Conservation (phyloP, 2,329 filamentous ascomycete species). For the Fusarium concolor region DNA sequence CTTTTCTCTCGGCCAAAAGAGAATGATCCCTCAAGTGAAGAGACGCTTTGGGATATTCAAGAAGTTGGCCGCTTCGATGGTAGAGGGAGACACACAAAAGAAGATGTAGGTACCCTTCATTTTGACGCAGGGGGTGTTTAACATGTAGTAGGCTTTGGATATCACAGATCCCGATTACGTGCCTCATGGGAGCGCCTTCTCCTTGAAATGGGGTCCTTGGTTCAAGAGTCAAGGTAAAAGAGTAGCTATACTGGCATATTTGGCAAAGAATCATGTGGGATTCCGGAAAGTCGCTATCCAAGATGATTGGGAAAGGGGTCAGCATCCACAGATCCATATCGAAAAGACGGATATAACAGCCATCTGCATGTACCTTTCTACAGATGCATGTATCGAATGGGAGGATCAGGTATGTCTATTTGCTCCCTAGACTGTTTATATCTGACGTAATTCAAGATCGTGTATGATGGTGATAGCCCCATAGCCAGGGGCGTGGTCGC, state of each 20-base stretch:
- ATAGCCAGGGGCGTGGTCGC: constrained; percentile 65
- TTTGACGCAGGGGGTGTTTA: not conserved
- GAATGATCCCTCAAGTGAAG: constrained; percentile 37
- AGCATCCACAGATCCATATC: constrained; percentile 54
- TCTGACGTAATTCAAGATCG: constrained; percentile 53
- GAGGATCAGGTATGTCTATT: constrained; percentile 59
- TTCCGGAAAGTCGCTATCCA: constrained; percentile 63
- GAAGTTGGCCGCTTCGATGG: constrained; percentile 64
- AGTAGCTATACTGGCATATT: constrained; percentile 62
- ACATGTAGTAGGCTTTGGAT: constrained; percentile 45
- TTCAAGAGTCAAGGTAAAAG: constrained; percentile 49
- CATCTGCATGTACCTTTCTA: constrained; percentile 62
- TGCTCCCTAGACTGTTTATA: rapidly evolving
- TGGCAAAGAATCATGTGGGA: constrained; percentile 64
- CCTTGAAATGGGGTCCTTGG: constrained; percentile 68
- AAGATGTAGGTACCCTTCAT: constrained; percentile 38
- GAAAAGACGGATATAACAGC: constrained; percentile 57
- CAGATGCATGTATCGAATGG: constrained; percentile 67
- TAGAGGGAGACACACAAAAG: constrained; percentile 58
- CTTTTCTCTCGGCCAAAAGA: constrained; percentile 46
- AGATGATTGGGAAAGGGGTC: constrained; percentile 50
- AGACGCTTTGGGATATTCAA: constrained; percentile 61
- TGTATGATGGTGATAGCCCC: constrained; percentile 52
- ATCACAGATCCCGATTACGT: constrained; percentile 61
- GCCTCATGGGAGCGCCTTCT: constrained; percentile 62